Conservation (phyloP, 768 basidiomycete genomes). For the Phlebiopsis flavidoalba region DNA sequence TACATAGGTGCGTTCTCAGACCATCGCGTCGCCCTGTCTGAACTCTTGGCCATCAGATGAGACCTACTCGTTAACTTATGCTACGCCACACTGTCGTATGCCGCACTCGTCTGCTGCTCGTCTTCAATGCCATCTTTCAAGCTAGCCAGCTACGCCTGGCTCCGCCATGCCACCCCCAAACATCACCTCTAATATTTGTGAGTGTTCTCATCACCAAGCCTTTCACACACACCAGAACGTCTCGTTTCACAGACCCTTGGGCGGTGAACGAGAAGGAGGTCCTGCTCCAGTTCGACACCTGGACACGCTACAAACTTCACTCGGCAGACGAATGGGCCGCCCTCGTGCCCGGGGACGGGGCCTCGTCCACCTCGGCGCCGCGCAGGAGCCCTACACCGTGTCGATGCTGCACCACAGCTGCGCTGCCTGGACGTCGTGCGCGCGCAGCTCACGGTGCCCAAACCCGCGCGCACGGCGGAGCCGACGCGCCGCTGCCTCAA, state of each 20-base stretch:
- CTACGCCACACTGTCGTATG: background rate
- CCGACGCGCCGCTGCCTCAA: constrained; percentile 32
- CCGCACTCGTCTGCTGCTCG: background rate
- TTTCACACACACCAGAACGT: background rate
- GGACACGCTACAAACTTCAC: constrained; percentile 12
- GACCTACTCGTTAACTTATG: background rate
- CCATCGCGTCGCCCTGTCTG: background rate
- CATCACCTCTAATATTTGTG: background rate
- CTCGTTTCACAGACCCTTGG: background rate
- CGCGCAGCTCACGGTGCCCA: constrained; percentile 14
- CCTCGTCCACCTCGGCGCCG: constrained; percentile 21
- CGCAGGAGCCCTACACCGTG: constrained; percentile 27
- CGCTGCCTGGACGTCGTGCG: constrained; percentile 36
- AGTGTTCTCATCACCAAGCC: background rate
- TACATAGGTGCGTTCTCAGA: background rate
- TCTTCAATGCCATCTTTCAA: background rate
- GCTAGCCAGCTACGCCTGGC: background rate
- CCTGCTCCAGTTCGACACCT: constrained; percentile 7
- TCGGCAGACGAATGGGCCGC: constrained; percentile 17
- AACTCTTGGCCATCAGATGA: background rate
- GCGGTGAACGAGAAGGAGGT: background rate
- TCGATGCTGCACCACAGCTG: constrained; percentile 35
- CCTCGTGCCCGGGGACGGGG: constrained; percentile 22
- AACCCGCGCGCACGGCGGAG: background rate
- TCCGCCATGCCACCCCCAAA: background rate